Evolutionary conservation across 164 flowering plant species (phyloP), one percentile per base, ranked within the genome.

Genomic region (Platanus orientalis): DNA sequence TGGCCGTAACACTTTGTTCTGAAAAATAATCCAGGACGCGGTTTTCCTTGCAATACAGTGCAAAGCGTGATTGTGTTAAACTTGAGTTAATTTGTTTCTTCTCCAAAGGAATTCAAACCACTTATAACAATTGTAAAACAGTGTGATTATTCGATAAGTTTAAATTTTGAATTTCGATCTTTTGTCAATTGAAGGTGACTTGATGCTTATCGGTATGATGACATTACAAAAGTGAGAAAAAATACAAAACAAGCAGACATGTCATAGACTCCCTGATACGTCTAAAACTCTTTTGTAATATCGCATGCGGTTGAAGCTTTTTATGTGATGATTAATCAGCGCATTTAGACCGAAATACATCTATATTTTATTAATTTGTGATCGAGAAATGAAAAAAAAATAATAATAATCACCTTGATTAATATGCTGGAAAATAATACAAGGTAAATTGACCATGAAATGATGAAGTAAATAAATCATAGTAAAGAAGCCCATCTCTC

Each of bases 151-250:
- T 52, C 20, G 28, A 52, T 52, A 24, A 52, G 25, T 25, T 11
- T 1, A 12, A 9, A 20, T 36, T 34, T 19, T 0, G 39, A 25
- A 57, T 23, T 32, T 44, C 27, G 13, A 34, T 48, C 4, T 48
- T 67, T 66, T 51, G 59, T 67, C 57, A 30, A 61, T 62, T 65
- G 73, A 68, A 47, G 29, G 73, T 64, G 75, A 71, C 75, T 62
- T 39, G n/a, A 66, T 73, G 73, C 73, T 66, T 69, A 79, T 71
- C 75, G 60, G 19, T 50, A 48, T 69, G 63, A 52, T 53, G 25
- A 50, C 34, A 45, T 68, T 23, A 19, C 27, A 24, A 54, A 45
- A 19, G 4, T 25, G 4, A 29, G 26, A 50, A 26, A 65, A 19
- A 7, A 58, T 44, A 42, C 42, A 59, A 64, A 71, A 39, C 27